Percentiles rank a stretch among this genome's conserved stretches.
phyloP scores from a whole-genome alignment of 2,329 filamentous ascomycete species.

The Trichoderma sp. region DNA sequence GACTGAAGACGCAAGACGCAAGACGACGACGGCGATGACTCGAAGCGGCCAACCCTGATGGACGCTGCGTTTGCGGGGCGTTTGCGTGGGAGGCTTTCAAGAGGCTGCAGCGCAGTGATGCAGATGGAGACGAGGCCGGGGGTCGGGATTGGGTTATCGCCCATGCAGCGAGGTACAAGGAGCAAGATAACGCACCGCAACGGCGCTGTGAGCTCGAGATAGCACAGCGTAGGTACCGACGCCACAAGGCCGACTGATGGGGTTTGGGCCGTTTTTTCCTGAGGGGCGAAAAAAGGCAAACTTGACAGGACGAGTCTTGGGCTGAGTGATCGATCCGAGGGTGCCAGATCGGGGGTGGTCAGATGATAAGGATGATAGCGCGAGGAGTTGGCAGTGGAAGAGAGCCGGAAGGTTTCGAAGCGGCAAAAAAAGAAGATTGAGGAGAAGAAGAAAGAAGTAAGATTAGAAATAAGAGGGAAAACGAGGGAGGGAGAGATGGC shows the following conservation, averaged over 20 bases:
- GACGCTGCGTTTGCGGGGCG: slow-evolving; percentile 19
- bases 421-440: not conserved
- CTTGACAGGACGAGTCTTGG: slow-evolving; percentile 1
- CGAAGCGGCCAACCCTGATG: slow-evolving; percentile 13
- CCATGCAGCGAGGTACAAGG: slow-evolving; percentile 9
- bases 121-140: slow-evolving; percentile 16
- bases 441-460: not conserved
- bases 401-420: not conserved
- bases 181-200: slow-evolving; percentile 5
- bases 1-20: not conserved
- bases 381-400: not conserved
- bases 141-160: not conserved
- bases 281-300: slow-evolving; percentile 12
- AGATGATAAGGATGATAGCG: slow-evolving; percentile 16
- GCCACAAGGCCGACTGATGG: slow-evolving; percentile 15
- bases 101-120: slow-evolving; percentile 20
- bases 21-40: slow-evolving; percentile 10
- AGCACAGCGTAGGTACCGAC: slow-evolving; percentile 13
- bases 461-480: not conserved
- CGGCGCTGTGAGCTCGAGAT: not conserved
- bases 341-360: slow-evolving; percentile 16
- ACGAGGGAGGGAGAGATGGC: slow-evolving; percentile 3
- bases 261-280: not conserved
- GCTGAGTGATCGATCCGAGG: slow-evolving; percentile 10
- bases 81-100: slow-evolving; percentile 20